These are phyloP conservation scores for Neonectria punicea DNA, from an alignment of 2,329 filamentous ascomycete genomes.

Conservation along the genomic window DNA sequence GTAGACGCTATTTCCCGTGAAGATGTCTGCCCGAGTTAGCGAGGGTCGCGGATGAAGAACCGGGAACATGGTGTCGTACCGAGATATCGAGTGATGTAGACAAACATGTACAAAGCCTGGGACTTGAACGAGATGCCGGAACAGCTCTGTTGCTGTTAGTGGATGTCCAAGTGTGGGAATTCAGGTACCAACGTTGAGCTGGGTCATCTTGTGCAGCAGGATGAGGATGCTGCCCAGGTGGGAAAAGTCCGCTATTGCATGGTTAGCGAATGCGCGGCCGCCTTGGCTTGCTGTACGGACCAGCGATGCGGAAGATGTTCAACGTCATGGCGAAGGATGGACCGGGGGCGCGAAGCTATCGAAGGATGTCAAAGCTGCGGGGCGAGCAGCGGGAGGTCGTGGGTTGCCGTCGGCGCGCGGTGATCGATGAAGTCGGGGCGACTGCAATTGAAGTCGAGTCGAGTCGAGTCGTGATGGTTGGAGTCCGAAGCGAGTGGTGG, in stretches of 20 bases:
- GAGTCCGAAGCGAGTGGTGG: conserved; percentile 22
- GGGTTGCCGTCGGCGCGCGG: conserved; percentile 28
- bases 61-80: conserved; percentile 59
- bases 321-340: conserved; percentile 54
- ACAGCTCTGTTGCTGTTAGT: conserved; percentile 76
- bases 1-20: conserved; percentile 86
- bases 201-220: conserved; percentile 94
- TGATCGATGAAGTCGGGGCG: conserved; percentile 11
- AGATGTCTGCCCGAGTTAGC: conserved; percentile 71
- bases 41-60: not conserved
- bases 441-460: conserved; percentile 31
- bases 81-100: conserved; percentile 94
- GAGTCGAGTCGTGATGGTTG: conserved; percentile 19
- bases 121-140: conserved; percentile 99
- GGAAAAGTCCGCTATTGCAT: conserved; percentile 83
- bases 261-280: conserved; percentile 32
- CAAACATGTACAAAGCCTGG: conserved; percentile 91
- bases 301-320: conserved; percentile 69
- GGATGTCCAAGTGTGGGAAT: conserved; percentile 20
- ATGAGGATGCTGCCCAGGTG: conserved; percentile 95
- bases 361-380: conserved; percentile 29
- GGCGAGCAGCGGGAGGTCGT: conserved; percentile 26
- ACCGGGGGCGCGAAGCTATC: conserved; percentile 26
- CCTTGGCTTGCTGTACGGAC: conserved; percentile 49
- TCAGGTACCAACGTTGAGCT: conserved; percentile 76